Base-by-base conservation (phyloP, 139 green algal species). In the Diplosphaera chodatii region DNA sequence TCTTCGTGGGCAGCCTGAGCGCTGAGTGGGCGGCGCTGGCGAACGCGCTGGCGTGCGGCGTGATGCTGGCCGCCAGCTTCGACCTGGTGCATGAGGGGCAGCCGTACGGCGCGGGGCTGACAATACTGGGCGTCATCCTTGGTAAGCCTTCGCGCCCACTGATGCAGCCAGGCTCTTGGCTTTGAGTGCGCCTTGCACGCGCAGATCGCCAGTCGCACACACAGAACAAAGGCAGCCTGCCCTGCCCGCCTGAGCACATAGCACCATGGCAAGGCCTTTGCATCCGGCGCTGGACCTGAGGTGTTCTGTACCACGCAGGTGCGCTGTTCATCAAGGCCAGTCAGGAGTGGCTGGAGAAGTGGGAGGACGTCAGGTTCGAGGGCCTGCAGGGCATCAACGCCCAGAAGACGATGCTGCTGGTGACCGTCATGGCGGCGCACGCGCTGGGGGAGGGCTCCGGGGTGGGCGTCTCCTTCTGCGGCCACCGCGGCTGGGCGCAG, bases 381-480 rank as follows among this genome's bases (percentile, higher is more conserved):
- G 76, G 87, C 62, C 79, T 97, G 25, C 74, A 83, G 32, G 93
- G 94, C 63, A 85, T 84, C 27, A 84, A 86, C 74, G 91, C 94
- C 13, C 86, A 89, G 64, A 93, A 91, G 69, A 87, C 87, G 6
- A 75, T 96, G 64, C 85, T 99, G 59, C 90, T 99, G 70, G 71
- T 99, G 4, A 93, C 86, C 55, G 93, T 99, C 66, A 99, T 99
- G 95, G 91, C 91, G 5, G 91, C 92, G 1, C 95, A 99, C 84
- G 91, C 94, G 2, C 85, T 98, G 55, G 95, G 94, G 10, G 95
- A 99, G 72, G 95, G 95, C 15, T 91, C 83, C 23, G 95, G 94
- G 16, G 95, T 99, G 20, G 95, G 95, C 23, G 94, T 98, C 20
- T 90, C 83, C 28, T 96, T 93, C 70, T 86, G 77, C 33, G 94